Base-by-base conservation (phyloP, 1,284 basidiomycete species). In the Puccinia triticina region DNA sequence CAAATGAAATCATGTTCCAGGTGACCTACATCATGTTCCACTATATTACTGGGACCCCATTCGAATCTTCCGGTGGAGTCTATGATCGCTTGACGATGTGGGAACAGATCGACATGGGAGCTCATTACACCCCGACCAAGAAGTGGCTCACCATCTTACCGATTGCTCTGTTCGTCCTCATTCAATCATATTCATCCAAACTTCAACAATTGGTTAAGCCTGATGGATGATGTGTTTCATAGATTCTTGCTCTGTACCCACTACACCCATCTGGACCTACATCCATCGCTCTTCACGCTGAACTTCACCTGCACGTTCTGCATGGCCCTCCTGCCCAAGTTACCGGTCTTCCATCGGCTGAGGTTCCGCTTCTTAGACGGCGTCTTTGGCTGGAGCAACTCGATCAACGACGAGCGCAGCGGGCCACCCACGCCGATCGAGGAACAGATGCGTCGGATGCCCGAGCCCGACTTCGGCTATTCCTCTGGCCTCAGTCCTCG, bases 101-200 rank as follows among this genome's bases (percentile, higher is more conserved):
- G 96, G 96, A 99, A 87, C 96, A 99, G 90, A 99, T 99, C 83
- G 96, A 99, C 88, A 93, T 94, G 83, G 96, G 96, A 57, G 96
- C 96, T 0, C 96, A 99, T 86, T 97, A 99, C 88, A 99, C 96
- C 1, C 96, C 96, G 0, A 92, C 96, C 2, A 98, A 96, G 89
- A 99, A 99, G 87, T 99, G 96, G 94, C 89, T 99, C 59, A 91
- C 97, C 81, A 92, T 91, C 82, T 92, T 97, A 12, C 96, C 96
- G 1, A 93, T 98, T 85, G 91, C 91, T 50, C 89, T 99, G 94
- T 98, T 86, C 87, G 95, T 90, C n/a, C 53, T 29, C 4, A 14
- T 40, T 69, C 12, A 5, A 3, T 48, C 50, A 48, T 46, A 37
- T 21, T 61, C 67, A 29, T 59, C 23, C 26, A 64, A 10, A 34